Evolutionary conservation across 257 asterid species (phyloP), one percentile per base, ranked within the genome.

Genomic region (Solanum bulbocastanum): DNA sequence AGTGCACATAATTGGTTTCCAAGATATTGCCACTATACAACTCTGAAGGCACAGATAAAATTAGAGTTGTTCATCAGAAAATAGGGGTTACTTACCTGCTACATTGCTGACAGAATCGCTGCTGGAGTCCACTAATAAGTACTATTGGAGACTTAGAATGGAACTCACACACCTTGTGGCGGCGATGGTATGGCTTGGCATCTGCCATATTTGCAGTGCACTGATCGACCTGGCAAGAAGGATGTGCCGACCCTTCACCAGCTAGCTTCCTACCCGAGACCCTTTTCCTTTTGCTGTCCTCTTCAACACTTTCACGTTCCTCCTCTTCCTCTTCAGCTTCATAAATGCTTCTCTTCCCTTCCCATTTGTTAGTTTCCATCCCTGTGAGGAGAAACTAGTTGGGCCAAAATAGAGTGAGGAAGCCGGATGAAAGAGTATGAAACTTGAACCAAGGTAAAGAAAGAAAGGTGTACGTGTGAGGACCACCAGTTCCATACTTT

Each of bases 81-180:
- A 27, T 49, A 20, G 68, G 87, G 88, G 89, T 49, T 42, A 88
- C 46, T 49, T 90, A 96, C 99, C 99, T 95, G 98, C 98, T 96
- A 91, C 99, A 96, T 95, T 96, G 99, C 94, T 96, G 99, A 89
- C 98, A 96, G 96, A 96, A 96, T 23, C 99, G 95, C 86, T 96
- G 94, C 73, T 90, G 93, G 62, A 69, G 32, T 88, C 93, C 98
- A 3, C 92, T 84, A 83, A 93, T 90, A 86, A 92, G 88, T 75
- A 95, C 98, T 16, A 90, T 92, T 1, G 94, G 90, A 60, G 98
- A 96, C 93, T 96, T 96, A 83, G 98, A 93, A 89, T 96, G 99
- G 82, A 89, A 89, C 83, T 92, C 96, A 68, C 99, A 96, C 66
- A 94, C 99, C 91, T 92, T 96, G 89, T 96, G 99, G 81, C 98